A percentile compares a stretch with the other conserved stretches of the same genome.
Evolutionary conservation across 352 stramenopile species (phyloP).

Genomic region (Phytopythium helicoides): DNA sequence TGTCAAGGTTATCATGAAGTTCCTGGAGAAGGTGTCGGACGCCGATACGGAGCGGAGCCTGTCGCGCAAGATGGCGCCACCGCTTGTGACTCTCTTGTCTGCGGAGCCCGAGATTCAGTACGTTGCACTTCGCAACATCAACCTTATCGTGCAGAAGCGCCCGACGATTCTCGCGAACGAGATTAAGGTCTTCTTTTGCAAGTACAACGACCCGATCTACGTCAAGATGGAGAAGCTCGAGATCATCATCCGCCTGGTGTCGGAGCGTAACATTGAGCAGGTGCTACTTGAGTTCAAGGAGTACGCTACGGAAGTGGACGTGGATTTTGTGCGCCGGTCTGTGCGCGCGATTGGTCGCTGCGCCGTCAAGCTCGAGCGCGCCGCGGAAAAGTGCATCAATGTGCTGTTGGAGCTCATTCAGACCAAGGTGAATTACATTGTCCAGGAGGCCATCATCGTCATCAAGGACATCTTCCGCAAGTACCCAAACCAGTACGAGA

Average conservation of each 20-base stretch:
- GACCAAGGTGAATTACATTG: constrained; percentile 99
- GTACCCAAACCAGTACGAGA: constrained; percentile 99
- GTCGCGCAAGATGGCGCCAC: constrained; percentile 95
- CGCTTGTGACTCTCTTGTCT: constrained; percentile 98
- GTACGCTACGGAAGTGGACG: constrained; percentile 98
- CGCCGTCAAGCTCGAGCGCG: constrained; percentile 97
- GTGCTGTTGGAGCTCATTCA: constrained; percentile 99
- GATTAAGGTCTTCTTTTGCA: constrained; percentile 98
- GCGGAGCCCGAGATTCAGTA: constrained; percentile 99
- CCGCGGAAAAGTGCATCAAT: constrained; percentile 98
- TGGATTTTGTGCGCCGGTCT: constrained; percentile 98
- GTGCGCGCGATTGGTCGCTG: constrained; percentile 97
- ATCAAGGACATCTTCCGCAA: constrained; percentile 99
- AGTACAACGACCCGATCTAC: constrained; percentile 99
- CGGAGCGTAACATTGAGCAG: constrained; percentile 98
- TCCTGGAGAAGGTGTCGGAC: constrained; percentile 95
- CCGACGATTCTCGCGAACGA: constrained; percentile 95
- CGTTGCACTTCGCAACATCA: constrained; percentile 99
- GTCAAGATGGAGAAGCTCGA: constrained; percentile 99
- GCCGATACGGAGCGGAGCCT: constrained; percentile 90
- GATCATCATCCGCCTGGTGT: constrained; percentile 99
- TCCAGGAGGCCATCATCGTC: constrained; percentile 99
- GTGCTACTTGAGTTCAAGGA: constrained; percentile 98
- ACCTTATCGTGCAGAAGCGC: constrained; percentile 98
- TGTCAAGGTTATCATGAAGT: constrained; percentile 97